Evolutionary conservation across 2,329 filamentous ascomycete genomes (phyloP).

Genomic region (Dothiorella sarmentorum): DNA sequence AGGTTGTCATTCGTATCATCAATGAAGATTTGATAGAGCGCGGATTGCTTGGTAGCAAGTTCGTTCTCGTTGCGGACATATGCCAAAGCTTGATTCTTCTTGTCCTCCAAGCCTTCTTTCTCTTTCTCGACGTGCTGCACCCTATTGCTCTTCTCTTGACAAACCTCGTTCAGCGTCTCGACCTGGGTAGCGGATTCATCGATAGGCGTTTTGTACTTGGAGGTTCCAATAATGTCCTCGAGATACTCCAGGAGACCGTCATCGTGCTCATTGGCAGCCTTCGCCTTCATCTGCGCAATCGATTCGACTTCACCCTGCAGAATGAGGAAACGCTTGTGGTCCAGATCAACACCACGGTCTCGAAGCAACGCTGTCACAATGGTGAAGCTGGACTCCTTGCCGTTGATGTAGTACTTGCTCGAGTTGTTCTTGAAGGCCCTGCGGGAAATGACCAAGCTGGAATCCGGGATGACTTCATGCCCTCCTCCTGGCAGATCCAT

Average conservation of each 20-base stretch:
- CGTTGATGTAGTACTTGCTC: constrained; percentile 97
- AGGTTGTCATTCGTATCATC: constrained; percentile 87
- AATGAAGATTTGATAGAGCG: constrained; percentile 88
- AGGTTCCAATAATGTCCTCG: constrained; percentile 97
- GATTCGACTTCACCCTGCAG: constrained; percentile 97
- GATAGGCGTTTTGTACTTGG: constrained; percentile 95
- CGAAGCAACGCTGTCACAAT: constrained; percentile 82
- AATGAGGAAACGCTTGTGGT: constrained; percentile 97
- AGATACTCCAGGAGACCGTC: constrained; percentile 95
- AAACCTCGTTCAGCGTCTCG: constrained; percentile 89
- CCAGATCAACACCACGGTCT: constrained; percentile 86
- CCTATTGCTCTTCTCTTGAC: constrained; percentile 88
- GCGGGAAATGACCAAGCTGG: constrained; percentile 81
- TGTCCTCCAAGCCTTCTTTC: constrained; percentile 86
- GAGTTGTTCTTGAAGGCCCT: constrained; percentile 96
- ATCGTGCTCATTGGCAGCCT: constrained; percentile 90
- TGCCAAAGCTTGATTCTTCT: constrained; percentile 89
- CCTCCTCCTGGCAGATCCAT: constrained; percentile 78
- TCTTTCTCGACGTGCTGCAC: constrained; percentile 99
- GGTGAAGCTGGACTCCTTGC: constrained; percentile 85
- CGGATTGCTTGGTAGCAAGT: constrained; percentile 80
- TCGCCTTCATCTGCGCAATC: constrained; percentile 98
- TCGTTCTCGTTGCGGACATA: constrained; percentile 94
- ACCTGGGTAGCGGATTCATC: constrained; percentile 90
- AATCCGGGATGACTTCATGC: constrained; percentile 75